These are phyloP conservation scores for Candida anglica DNA, from an alignment of 805 yeast genomes.

Conservation along the genomic window DNA sequence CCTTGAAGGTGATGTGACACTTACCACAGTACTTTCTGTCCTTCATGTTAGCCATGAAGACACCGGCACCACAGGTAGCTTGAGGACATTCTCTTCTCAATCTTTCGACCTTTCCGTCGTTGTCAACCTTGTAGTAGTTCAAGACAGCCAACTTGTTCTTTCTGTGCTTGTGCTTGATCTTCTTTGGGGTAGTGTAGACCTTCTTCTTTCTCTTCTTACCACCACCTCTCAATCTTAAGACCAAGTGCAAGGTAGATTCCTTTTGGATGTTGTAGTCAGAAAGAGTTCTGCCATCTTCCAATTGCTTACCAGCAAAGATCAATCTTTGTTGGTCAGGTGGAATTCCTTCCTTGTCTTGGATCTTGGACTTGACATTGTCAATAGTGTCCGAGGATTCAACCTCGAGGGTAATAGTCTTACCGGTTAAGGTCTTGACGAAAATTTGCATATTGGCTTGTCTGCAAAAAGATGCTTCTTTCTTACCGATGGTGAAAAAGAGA, in stretches of 20 bases:
- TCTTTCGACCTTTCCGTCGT: conserved; percentile 97
- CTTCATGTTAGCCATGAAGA: conserved; percentile 98
- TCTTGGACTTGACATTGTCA: conserved; percentile 98
- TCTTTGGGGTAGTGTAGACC: conserved; percentile 99
- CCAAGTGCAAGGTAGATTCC: conserved; percentile 97
- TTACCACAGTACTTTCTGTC: conserved; percentile 99
- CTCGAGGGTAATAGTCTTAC: conserved; percentile 98
- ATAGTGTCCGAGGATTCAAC: conserved; percentile 98
- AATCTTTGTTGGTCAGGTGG: conserved; percentile 99
- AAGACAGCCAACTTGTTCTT: conserved; percentile 98
- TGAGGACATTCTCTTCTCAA: conserved; percentile 97
- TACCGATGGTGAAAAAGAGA: conserved; percentile 27
- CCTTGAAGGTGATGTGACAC: conserved; percentile 93
- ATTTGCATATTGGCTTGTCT: conserved; percentile 68
- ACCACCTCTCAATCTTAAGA: conserved; percentile 93
- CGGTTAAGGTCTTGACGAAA: conserved; percentile 99
- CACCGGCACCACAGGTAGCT: conserved; percentile 96
- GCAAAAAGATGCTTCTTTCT: conserved; percentile 48
- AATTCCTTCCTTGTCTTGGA: conserved; percentile 98
- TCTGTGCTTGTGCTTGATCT: conserved; percentile 99
- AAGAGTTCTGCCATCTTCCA: conserved; percentile 98
- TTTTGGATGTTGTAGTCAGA: conserved; percentile 99
- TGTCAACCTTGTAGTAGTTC: conserved; percentile 98
- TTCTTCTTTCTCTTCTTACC: conserved; percentile 99
- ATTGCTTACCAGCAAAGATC: conserved; percentile 99